Evolutionary conservation across 495 filamentous ascomycete species (phyloP), one percentile per base, ranked within the genome.

Genomic region (Neurospora discreta): DNA sequence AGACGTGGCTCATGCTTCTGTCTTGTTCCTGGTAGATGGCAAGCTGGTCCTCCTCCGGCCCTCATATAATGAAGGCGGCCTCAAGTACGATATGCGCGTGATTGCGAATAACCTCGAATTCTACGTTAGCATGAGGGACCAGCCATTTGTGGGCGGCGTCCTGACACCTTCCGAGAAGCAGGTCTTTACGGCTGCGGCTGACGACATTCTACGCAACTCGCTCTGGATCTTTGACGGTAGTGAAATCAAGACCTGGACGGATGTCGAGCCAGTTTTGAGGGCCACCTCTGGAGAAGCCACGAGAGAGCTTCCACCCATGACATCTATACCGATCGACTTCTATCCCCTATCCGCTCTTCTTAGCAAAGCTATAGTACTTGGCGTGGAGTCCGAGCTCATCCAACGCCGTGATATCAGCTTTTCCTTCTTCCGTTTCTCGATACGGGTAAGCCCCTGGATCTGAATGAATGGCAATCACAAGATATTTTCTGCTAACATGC

Each of bases 71-170:
- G 87, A 88, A 23, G 91, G 91, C 2, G 91, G 90, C 72, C 83
- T 97, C 46, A 97, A 97, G 83, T 99, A 98, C 77, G 95, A 99
- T 76, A 98, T 99, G 96, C 91, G 93, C 15, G 90, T 98, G 40
- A 89, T 99, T 76, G 93, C 94, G 8, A 92, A 97, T 73, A 95
- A 95, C 76, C 94, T 98, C 23, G 96, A 99, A 76, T 98, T 95
- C 77, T 98, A 96, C 78, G 87, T 89, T 67, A 86, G 96, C 75
- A 95, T 96, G 90, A 90, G 93, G 69, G 96, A 99, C 75, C 92
- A 94, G 73, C 86, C 88, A 23, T 87, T 87, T 36, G 68, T 80
- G 9, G 79, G 78, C 13, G 23, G 52, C 52, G 52, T 65, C 52
- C 26, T 65, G 13, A 36, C 52, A 16, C 52, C 7, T 6, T 15